phyloP scores from a whole-genome alignment of 1,284 basidiomycete species.

The Leccinum proliferum region DNA sequence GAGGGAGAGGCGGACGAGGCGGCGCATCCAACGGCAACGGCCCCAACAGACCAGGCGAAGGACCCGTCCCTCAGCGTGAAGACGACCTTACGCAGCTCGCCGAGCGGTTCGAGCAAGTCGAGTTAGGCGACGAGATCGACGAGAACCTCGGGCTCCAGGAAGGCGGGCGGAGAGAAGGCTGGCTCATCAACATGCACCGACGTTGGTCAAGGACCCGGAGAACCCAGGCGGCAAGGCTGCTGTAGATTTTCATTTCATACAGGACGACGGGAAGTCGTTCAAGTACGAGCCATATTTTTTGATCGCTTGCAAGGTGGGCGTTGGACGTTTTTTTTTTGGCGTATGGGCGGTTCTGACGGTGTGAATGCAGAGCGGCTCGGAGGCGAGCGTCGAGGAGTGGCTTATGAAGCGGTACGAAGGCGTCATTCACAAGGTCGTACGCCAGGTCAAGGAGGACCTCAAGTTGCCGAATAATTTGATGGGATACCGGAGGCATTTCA shows the following conservation, averaged over 20 bases:
- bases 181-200: constrained; percentile 99
- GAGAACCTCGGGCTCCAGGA: constrained; percentile 92
- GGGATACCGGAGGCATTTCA: constrained; percentile 83
- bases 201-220: constrained; percentile 79
- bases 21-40: constrained; percentile 32
- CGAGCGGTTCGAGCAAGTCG: constrained; percentile 79
- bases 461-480: constrained; percentile 95
- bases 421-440: constrained; percentile 69
- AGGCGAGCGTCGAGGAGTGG: constrained; percentile 95
- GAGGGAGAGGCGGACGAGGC: constrained; percentile 49
- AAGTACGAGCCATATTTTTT: constrained; percentile 98
- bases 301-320: constrained; percentile 81
- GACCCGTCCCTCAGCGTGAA: constrained; percentile 60
- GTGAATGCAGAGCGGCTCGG: constrained; percentile 66
- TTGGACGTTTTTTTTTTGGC: background rate
- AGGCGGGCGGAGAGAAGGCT: constrained; percentile 73
- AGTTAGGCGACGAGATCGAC: constrained; percentile 82
- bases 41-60: constrained; percentile 36
- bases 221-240: constrained; percentile 80
- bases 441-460: constrained; percentile 91
- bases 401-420: constrained; percentile 93
- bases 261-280: constrained; percentile 96
- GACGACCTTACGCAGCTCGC: constrained; percentile 83
- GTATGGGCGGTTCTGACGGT: constrained; percentile 1
- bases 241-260: constrained; percentile 97